Conservation (phyloP, 768 basidiomycete genomes). For the Kwoniella mangroviensis region DNA sequence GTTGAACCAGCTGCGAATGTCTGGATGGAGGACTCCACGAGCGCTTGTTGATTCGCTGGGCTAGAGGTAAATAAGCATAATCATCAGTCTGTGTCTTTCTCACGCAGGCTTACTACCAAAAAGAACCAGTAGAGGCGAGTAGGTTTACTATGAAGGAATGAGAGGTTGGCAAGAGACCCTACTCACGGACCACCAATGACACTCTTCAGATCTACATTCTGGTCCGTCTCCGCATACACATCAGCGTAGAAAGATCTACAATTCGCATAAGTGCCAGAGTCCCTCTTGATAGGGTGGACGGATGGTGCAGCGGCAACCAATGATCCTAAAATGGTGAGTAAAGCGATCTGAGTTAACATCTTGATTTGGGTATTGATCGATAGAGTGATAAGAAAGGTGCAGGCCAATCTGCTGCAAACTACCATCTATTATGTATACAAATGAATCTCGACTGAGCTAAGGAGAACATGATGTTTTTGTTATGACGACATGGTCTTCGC, state of each 20-base stretch:
- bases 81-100: background rate
- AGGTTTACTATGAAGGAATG: background rate
- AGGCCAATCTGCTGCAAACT: background rate
- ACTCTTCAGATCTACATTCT: conserved; percentile 32
- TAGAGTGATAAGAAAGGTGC: background rate
- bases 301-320: conserved; percentile 13
- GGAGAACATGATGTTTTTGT: background rate
- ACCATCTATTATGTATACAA: background rate
- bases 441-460: background rate
- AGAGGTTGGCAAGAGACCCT: background rate
- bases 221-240: conserved; percentile 31
- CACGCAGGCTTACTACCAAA: too few relatives aligned
- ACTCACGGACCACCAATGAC: conserved; percentile 43
- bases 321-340: conserved; percentile 6
- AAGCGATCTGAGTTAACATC: conserved; percentile 13
- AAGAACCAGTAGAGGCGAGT: background rate
- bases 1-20: conserved; percentile 27
- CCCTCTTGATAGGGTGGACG: conserved; percentile 7
- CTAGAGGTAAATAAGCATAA: conserved; percentile 5
- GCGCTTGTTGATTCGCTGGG: conserved; percentile 37
- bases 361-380: background rate
- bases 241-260: conserved; percentile 38
- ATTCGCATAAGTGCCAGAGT: conserved; percentile 16
- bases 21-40: conserved; percentile 23
- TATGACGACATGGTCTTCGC: background rate